Evolutionary conservation across 345 rosid species (phyloP), one percentile per base, ranked within the genome.

Genomic region (Boechera divaricarpa): DNA sequence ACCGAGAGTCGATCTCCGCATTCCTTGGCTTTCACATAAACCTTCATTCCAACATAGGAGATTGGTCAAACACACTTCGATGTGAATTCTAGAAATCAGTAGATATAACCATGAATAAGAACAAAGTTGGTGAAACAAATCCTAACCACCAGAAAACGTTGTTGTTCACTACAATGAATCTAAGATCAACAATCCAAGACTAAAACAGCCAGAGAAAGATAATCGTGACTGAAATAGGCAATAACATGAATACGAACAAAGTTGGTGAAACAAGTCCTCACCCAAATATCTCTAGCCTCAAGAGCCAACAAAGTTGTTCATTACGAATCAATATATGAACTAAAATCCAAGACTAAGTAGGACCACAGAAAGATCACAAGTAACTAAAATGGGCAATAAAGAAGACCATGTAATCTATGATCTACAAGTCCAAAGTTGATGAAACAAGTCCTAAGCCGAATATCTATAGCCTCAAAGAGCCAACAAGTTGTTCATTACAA

Each of bases 21-120:
- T 82, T 92, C 94, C 82, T 95, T 87, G 24, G 98, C 98, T 80
- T 89, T 95, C 47, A 69, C 94, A 81, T 95, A 92, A 47, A 92
- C 99, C 99, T 95, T 68, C 4, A 68, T 52, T 56, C 33, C 18
- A 60, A 48, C 54, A 65, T 15, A 28, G 6, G 7, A 21, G 65
- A 24, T 35, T 28, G 24, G 6, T n/a, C 21, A 41, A 44, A 28
- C 29, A 26, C 36, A 63, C 32, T 63, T 55, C 16, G 38, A 13
- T 53, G 31, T 31, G n/a, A 52, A 4, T 51, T 70, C 1, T 2
- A 26, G 3, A 39, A 26, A 54, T 57, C 7, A 9, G 4, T 33
- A 56, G 41, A 18, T 21, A 18, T 38, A 60, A 38, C 31, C 26
- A n/a, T 3, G 49, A 55, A 29, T 11, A 41, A 56, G 31, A 28